Evolutionary conservation across 2,329 filamentous ascomycete genomes (phyloP), one percentile per base, ranked within the genome.

Genomic region (Cytospora paraplurivora): DNA sequence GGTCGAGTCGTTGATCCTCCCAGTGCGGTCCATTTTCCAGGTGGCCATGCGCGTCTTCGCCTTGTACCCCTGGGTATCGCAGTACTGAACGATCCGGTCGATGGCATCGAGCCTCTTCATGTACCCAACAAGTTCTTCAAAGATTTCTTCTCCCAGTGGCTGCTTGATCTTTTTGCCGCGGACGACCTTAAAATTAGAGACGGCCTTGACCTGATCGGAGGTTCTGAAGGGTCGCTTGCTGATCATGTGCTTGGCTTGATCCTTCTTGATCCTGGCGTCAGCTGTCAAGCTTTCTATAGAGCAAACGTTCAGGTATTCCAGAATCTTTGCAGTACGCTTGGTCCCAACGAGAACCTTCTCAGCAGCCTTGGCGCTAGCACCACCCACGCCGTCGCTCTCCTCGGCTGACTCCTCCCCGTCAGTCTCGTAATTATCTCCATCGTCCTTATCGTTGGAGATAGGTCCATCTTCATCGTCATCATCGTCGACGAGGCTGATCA

Each of bases 271-370:
- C 37, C 88, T 88, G 0, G 92, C 92, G 66, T 97, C 88, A 69
- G 96, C 93, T 1, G 90, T 86, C 50, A 99, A 84, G 63, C 94
- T 91, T 41, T 88, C 84, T 11, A 86, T 78, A 6, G 87, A 86
- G 73, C 91, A 95, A 0, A 82, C 86, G 72, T 98, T 98, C 75
- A 99, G 88, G 71, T 93, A 96, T 8, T 87, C 83, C 34, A 98
- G 79, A 7, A 97, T 85, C 11, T 74, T 72, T 56, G 75, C 73
- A 55, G 76, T 74, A 47, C 74, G 73, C 47, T 74, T 75, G n/a
- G 76, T 72, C 6, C 66, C 67, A 32, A 68, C 66, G 12, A 67
- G 62, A 7, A 63, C 57, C n/a, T 67, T 63, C 13, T 62, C 44
- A 17, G 67, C 49, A 27, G 64, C 66, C 33, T 59, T 56, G 35